Conservation (phyloP, 1,139 yeast genomes). For the Tardiomyces digboiensis region DNA sequence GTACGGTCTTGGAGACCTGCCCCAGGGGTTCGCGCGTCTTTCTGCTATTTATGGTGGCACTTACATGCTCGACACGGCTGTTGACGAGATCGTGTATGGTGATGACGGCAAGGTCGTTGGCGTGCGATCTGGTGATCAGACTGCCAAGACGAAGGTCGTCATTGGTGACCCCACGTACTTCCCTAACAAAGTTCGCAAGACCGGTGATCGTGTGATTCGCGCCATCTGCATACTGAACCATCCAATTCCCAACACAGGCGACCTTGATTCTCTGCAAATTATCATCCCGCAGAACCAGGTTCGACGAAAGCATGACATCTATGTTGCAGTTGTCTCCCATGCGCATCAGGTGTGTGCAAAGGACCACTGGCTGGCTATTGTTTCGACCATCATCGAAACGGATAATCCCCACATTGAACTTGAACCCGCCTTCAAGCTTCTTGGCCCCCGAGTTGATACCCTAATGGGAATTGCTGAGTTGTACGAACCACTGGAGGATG, state of each 20-base stretch:
- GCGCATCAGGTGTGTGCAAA: constrained; percentile 88
- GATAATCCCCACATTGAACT: constrained; percentile 88
- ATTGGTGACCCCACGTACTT: constrained; percentile 98
- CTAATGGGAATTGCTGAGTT: constrained; percentile 93
- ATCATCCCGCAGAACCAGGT: constrained; percentile 97
- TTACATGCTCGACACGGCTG: constrained; percentile 94
- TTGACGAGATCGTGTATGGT: constrained; percentile 75
- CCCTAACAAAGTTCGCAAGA: constrained; percentile 79
- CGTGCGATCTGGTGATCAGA: constrained; percentile 84
- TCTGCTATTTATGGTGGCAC: constrained; percentile 99
- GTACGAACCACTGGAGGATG: constrained; percentile 82
- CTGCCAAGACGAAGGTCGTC: constrained; percentile 85
- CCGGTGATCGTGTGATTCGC: constrained; percentile 83
- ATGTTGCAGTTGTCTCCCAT: constrained; percentile 83
- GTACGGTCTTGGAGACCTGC: constrained; percentile 95
- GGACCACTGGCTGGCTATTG: constrained; percentile 88
- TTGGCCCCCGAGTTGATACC: constrained; percentile 73
- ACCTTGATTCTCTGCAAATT: constrained; percentile 85
- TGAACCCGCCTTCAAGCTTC: constrained; percentile 87
- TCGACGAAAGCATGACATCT: constrained; percentile 87
- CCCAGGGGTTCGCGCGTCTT: constrained; percentile 96
- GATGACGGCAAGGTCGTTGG: constrained; percentile 71
- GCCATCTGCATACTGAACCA: constrained; percentile 93
- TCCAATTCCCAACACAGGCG: constrained; percentile 75
- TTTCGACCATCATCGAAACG: constrained; percentile 92